These are phyloP conservation scores for Pestalotiopsis sp. DNA, from an alignment of 2,329 filamentous ascomycete species.

Conservation along the genomic window DNA sequence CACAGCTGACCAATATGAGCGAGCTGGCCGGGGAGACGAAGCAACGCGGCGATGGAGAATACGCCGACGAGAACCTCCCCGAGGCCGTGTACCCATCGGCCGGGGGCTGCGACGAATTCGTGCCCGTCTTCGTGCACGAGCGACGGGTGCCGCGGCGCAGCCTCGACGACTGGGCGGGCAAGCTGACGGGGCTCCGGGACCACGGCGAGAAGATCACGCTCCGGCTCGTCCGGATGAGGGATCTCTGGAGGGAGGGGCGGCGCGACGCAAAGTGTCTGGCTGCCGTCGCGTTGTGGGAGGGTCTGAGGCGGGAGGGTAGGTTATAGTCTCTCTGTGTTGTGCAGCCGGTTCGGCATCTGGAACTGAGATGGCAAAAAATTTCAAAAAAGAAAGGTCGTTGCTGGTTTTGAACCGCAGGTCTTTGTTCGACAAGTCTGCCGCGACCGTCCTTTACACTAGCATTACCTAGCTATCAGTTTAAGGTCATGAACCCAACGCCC, in stretches of 20 bases:
- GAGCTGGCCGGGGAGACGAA: conserved; percentile 43
- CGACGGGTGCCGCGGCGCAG: conserved; percentile 49
- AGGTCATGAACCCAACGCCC: no score
- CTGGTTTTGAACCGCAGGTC: no score
- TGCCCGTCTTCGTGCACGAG: conserved; percentile 61
- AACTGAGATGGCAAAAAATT: no score
- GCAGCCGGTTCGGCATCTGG: no score
- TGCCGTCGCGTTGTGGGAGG: conserved; percentile 61
- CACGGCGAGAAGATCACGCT: conserved; percentile 65
- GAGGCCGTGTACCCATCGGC: conserved; percentile 58
- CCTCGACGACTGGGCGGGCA: conserved; percentile 57
- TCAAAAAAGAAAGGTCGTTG: no score
- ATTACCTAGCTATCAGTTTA: no score
- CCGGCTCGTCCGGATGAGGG: conserved; percentile 56
- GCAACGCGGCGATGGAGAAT: background rate
- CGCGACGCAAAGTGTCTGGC: conserved; percentile 62
- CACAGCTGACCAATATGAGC: conserved; percentile 52
- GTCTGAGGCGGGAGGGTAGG: conserved; percentile 47
- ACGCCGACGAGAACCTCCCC: conserved; percentile 31
- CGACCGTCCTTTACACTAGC: no score
- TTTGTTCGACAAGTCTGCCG: no score
- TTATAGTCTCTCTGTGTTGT: background rate
- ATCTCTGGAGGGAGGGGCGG: conserved; percentile 59
- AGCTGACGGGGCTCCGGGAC: conserved; percentile 57
- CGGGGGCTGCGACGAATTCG: conserved; percentile 62